These are phyloP conservation scores for Jacaranda copaia DNA, from an alignment of 257 asterid species.

Conservation along the genomic window DNA sequence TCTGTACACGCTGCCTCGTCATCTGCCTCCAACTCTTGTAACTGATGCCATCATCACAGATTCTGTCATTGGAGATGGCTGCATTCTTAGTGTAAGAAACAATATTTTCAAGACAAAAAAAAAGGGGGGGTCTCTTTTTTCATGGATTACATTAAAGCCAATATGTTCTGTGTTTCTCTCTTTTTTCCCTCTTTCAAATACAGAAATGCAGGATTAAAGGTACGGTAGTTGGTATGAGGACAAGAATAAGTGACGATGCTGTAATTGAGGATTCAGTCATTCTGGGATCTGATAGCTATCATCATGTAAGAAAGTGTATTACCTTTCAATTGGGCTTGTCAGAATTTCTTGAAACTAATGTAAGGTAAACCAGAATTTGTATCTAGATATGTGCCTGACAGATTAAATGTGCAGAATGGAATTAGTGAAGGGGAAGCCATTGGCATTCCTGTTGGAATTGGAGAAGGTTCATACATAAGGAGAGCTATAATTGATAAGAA, in stretches of 20 bases:
- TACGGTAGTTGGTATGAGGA: slow-evolving; percentile 79
- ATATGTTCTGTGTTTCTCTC: background rate
- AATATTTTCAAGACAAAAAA: background rate
- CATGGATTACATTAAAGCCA: background rate
- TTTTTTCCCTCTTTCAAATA: slow-evolving; percentile 16
- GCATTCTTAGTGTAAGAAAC: slow-evolving; percentile 72
- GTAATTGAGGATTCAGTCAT: slow-evolving; percentile 78
- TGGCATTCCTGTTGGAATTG: slow-evolving; percentile 71
- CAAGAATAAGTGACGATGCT: slow-evolving; percentile 68
- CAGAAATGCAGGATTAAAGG: slow-evolving; percentile 86
- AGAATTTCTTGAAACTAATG: background rate
- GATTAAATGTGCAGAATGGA: slow-evolving; percentile 46
- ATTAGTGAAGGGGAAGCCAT: slow-evolving; percentile 39
- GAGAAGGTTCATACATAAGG: slow-evolving; percentile 70
- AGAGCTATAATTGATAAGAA: slow-evolving; percentile 81
- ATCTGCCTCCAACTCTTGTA: slow-evolving; percentile 85
- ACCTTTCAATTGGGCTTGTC: no score
- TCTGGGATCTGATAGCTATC: slow-evolving; percentile 77
- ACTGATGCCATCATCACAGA: slow-evolving; percentile 74
- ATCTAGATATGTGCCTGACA: background rate
- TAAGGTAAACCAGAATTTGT: background rate
- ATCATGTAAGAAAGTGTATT: slow-evolving; percentile 52
- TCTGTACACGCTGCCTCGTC: slow-evolving; percentile 82
- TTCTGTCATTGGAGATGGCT: slow-evolving; percentile 82
- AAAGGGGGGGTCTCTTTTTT: background rate